Evolutionary conservation across 2,329 filamentous ascomycete genomes (phyloP).

Genomic region (Pezicula rhizophila): DNA sequence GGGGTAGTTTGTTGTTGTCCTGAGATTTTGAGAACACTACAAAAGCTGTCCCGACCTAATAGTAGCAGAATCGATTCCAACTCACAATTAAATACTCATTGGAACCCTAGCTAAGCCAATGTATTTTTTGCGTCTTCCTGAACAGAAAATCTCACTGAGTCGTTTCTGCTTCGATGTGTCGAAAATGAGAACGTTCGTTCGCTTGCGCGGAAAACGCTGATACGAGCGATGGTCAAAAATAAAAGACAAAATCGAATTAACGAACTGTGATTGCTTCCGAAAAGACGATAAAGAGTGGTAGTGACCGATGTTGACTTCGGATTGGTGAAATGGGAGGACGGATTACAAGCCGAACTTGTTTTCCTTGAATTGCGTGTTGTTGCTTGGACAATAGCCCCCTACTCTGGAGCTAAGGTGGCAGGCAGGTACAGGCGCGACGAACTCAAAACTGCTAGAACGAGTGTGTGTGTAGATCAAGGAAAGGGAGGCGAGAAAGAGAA

Average conservation of each 20-base stretch:
- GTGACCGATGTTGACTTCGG: conserved; percentile 2
- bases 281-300: neutral
- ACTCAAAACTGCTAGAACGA: conserved; percentile 4
- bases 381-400: conserved; percentile 20
- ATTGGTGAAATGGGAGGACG: conserved; percentile 2
- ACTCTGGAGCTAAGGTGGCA: conserved; percentile 14
- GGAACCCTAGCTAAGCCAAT: conserved; percentile 3
- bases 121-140: neutral
- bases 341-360: conserved; percentile 1
- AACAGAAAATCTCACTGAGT: neutral
- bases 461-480: conserved; percentile 1
- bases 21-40: too few relatives aligned
- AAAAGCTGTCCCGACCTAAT: too few relatives aligned
- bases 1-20: too few relatives aligned
- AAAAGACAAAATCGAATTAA: conserved; percentile 3
- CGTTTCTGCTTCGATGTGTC: neutral
- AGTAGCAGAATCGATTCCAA: neutral
- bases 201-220: neutral
- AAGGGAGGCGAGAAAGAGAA: neutral
- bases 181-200: neutral
- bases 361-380: conserved; percentile 17
- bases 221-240: neutral
- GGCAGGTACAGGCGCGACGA: conserved; percentile 10
- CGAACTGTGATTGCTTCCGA: neutral
- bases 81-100: conserved; percentile 26